Conservation (phyloP, 768 basidiomycete genomes). For the Phanerochaete sordida region DNA sequence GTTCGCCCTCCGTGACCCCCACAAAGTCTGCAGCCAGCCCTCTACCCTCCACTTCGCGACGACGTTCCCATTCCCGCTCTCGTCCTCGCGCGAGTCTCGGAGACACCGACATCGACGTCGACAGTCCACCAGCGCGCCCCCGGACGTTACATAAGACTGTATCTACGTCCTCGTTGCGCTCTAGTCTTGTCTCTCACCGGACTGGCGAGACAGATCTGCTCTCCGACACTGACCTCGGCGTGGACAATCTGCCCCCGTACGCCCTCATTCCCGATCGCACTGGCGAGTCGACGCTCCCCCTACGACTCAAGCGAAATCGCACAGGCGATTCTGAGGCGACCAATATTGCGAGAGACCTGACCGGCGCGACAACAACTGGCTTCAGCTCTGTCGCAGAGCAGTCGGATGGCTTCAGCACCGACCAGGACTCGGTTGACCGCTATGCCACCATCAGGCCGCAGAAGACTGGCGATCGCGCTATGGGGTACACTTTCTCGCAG, state of each 20-base stretch:
- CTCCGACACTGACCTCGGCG: conserved; percentile 1
- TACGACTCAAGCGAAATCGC: conserved; percentile 5
- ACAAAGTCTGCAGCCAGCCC: conserved; percentile 1
- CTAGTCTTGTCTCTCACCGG: conserved; percentile 4
- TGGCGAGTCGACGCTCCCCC: conserved; percentile 8
- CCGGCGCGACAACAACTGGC: background rate
- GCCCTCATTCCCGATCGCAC: conserved; percentile 6
- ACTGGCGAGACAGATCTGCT: conserved; percentile 8
- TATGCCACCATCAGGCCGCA: background rate
- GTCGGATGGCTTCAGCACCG: background rate
- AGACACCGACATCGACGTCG: background rate
- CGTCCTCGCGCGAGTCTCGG: conserved; percentile 10
- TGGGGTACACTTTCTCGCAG: background rate
- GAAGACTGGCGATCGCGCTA: conserved; percentile 3
- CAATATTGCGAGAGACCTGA: background rate
- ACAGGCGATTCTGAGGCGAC: conserved; percentile 8
- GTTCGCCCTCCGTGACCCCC: conserved; percentile 12
- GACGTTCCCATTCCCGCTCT: conserved; percentile 11
- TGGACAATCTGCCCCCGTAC: background rate
- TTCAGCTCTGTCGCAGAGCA: background rate
- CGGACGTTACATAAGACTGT: background rate
- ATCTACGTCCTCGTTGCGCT: conserved; percentile 6
- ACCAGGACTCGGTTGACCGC: background rate
- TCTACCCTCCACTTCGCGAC: conserved; percentile 4
- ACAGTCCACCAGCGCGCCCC: background rate